phyloP scores from a whole-genome alignment of 73 alveolate species.

The Paramecium pentaurelia region DNA sequence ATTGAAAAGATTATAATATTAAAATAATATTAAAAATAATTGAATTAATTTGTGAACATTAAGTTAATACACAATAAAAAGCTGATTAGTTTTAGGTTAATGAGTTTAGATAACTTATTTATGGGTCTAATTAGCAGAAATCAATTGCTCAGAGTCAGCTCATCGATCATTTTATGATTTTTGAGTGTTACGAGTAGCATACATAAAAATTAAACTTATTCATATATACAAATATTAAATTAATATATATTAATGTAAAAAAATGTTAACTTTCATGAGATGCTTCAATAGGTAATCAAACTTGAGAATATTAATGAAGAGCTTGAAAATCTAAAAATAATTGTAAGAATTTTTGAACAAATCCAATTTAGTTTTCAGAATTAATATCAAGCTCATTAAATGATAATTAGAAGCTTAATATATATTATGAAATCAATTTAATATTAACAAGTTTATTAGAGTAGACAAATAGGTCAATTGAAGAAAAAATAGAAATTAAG shows the following conservation, averaged over 20 bases:
- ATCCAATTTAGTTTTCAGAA: not conserved
- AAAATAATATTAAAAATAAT: not conserved
- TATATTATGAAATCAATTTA: not conserved
- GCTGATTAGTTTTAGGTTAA: not conserved
- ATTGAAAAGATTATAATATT: not conserved
- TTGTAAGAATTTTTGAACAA: not conserved
- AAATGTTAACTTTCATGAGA: not conserved
- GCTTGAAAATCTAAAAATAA: not conserved
- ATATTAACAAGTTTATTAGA: not conserved
- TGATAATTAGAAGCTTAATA: not conserved
- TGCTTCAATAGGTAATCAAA: not conserved
- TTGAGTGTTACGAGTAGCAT: slow-evolving; percentile 29
- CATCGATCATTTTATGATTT: slow-evolving; percentile 2
- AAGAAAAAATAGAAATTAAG: not conserved
- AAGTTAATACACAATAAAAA: not conserved
- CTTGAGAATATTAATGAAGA: not conserved
- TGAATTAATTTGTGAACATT: not conserved
- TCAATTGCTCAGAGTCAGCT: slow-evolving; percentile 32
- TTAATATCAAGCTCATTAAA: not conserved
- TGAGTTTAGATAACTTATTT: not conserved
- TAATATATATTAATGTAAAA: not conserved
- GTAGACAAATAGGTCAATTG: not conserved
- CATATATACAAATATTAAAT: not conserved
- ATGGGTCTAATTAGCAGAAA: not conserved
- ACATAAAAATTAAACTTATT: not conserved